phyloP scores from a whole-genome alignment of 2,329 filamentous ascomycete genomes.

The Cercospora sp. region DNA sequence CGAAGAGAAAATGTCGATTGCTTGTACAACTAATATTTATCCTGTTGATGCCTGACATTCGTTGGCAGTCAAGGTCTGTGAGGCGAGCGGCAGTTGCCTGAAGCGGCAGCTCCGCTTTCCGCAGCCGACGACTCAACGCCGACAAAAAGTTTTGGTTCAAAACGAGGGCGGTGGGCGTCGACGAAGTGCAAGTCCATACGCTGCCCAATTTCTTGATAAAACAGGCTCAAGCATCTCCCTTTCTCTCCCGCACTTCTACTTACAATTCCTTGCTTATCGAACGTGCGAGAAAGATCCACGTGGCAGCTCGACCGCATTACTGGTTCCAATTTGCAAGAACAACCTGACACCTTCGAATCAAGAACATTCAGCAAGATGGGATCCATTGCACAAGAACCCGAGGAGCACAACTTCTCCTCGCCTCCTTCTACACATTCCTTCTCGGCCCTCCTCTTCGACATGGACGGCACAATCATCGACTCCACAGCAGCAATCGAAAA shows the following conservation, averaged over 20 bases:
- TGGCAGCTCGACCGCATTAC: background rate
- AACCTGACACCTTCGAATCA: background rate
- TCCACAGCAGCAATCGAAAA: conserved; percentile 75
- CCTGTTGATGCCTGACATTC: background rate
- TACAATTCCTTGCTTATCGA: background rate
- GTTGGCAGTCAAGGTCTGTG: background rate
- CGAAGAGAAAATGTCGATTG: conserved; percentile 1
- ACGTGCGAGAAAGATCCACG: background rate
- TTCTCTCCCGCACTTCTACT: background rate
- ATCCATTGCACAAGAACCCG: background rate
- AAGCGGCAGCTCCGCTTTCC: conserved; percentile 7
- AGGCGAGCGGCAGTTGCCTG: background rate
- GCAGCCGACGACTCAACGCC: background rate
- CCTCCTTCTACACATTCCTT: conserved; percentile 44
- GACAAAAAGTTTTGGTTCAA: background rate
- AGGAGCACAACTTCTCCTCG: conserved; percentile 43
- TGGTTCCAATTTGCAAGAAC: background rate
- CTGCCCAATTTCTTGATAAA: background rate
- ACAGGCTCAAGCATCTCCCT: background rate
- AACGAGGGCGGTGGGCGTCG: background rate
- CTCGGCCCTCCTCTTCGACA: conserved; percentile 64
- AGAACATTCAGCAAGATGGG: conserved; percentile 4
- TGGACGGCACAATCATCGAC: conserved; percentile 83
- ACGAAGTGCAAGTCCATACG: background rate
- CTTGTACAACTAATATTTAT: background rate